Conservation (phyloP, 192 early-diverging fungal genomes). For the Backusella psychrophila region DNA sequence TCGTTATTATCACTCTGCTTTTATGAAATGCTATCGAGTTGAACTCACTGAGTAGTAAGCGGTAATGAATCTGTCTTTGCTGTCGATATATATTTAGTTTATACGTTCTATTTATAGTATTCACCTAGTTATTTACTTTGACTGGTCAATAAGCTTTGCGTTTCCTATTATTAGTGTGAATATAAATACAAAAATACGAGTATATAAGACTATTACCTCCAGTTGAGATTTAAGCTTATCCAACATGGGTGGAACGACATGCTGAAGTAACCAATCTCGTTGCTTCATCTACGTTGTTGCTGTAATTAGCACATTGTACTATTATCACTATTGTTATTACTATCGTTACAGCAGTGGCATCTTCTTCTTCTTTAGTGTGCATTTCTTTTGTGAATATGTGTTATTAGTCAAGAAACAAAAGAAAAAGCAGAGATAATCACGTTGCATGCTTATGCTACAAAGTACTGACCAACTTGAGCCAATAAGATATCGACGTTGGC, state of each 20-base stretch:
- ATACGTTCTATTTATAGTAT: background rate
- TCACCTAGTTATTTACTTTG: slow-evolving; percentile 7
- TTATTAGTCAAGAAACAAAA: background rate
- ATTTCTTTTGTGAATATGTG: slow-evolving; percentile 1
- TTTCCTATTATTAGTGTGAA: background rate
- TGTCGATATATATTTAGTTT: background rate
- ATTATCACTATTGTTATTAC: background rate
- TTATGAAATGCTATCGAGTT: background rate
- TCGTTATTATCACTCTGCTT: background rate
- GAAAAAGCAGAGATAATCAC: background rate
- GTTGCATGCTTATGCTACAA: no score
- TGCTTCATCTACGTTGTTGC: slow-evolving; percentile 14
- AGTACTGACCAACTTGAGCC: no score
- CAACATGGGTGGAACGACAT: slow-evolving; percentile 23
- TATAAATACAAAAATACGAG: background rate
- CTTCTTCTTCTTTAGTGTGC: slow-evolving; percentile 18
- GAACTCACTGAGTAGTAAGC: slow-evolving; percentile 25
- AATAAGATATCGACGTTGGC: no score
- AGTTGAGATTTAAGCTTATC: slow-evolving; percentile 16
- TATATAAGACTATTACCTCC: background rate
- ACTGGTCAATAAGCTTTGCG: slow-evolving; percentile 4
- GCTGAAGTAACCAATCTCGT: slow-evolving; percentile 21
- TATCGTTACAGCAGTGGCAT: slow-evolving; percentile 9
- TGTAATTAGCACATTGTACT: background rate
- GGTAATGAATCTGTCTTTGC: slow-evolving; percentile 29